A percentile compares a stretch with the other conserved stretches of the same genome.
Evolutionary conservation across 129 eudicot genomes (phyloP).

Genomic region (Flaveria trinervia): DNA sequence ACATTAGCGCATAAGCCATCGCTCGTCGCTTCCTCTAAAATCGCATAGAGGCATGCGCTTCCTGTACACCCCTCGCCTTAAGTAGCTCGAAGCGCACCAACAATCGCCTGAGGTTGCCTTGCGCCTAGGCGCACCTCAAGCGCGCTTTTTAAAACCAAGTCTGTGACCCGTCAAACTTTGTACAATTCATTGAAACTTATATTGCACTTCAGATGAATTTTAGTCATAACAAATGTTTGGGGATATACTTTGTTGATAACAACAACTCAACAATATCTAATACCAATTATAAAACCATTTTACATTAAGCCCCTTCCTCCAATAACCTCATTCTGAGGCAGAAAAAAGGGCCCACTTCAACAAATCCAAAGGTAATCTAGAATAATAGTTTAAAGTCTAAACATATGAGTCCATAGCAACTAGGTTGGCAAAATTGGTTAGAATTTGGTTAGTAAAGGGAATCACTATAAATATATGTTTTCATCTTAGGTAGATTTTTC

Average conservation of each 20-base stretch:
- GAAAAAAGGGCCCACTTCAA: slow-evolving; percentile 2
- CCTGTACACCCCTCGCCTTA: too few relatives aligned
- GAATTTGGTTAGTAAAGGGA: neutral
- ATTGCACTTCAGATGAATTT: neutral
- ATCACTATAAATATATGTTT: neutral
- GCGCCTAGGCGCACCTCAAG: too few relatives aligned
- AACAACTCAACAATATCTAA: neutral
- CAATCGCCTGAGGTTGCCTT: too few relatives aligned
- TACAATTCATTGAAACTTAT: neutral
- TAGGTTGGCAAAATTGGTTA: neutral
- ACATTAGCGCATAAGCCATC: too few relatives aligned
- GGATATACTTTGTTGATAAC: neutral
- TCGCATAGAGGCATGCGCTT: too few relatives aligned
- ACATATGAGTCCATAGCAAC: neutral
- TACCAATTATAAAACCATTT: neutral
- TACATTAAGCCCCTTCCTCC: neutral
- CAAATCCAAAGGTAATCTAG: neutral
- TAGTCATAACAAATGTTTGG: neutral
- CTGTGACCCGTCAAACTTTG: neutral
- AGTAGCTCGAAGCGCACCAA: too few relatives aligned
- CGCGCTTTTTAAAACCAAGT: too few relatives aligned
- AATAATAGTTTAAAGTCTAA: neutral
- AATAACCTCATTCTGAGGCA: slow-evolving; percentile 6
- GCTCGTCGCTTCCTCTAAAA: too few relatives aligned
- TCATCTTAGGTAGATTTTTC: neutral